Evolutionary conservation across 352 stramenopile genomes (phyloP).

Genomic region (Globisporangium uncinulatum): DNA sequence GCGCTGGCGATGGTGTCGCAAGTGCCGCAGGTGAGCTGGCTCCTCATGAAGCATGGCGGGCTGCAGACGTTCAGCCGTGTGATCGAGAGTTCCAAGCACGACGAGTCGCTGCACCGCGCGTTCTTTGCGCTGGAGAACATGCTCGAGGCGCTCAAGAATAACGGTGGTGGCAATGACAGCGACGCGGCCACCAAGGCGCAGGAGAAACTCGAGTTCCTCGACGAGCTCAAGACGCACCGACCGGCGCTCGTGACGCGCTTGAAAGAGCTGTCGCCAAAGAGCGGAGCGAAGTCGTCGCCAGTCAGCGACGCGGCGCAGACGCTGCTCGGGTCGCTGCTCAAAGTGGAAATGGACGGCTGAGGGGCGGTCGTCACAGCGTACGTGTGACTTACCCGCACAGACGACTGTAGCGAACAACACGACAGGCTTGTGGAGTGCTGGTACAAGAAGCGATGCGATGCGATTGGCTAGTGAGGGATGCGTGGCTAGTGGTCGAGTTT

Average conservation of each 20-base stretch:
- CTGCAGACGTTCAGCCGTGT: constrained; percentile 52
- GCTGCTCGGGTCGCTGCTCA: constrained; percentile 37
- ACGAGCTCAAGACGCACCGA: constrained; percentile 29
- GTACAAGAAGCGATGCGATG: too few species aligned
- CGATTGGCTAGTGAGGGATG: neutral
- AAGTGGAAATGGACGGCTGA: constrained; percentile 11
- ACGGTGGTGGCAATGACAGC: neutral
- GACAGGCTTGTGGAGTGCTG: neutral
- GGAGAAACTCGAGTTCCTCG: constrained; percentile 41
- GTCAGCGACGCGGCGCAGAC: constrained; percentile 45
- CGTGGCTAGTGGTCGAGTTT: constrained; percentile 62
- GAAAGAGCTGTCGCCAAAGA: constrained; percentile 19
- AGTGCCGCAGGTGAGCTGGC: constrained; percentile 62
- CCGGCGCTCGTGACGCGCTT: constrained; percentile 30
- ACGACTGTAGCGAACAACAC: neutral
- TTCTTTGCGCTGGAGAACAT: constrained; percentile 77
- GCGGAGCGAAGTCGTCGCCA: constrained; percentile 16
- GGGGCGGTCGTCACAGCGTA: neutral
- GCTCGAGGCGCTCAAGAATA: constrained; percentile 32
- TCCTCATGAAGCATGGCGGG: constrained; percentile 62
- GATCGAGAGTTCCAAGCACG: constrained; percentile 39
- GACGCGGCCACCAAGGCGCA: constrained; percentile 24
- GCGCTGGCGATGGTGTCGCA: constrained; percentile 93
- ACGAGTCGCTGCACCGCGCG: constrained; percentile 69
- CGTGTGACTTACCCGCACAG: neutral